Evolutionary conservation across 441 rosid species (phyloP).

Genomic region (Macaranga tanarius): DNA sequence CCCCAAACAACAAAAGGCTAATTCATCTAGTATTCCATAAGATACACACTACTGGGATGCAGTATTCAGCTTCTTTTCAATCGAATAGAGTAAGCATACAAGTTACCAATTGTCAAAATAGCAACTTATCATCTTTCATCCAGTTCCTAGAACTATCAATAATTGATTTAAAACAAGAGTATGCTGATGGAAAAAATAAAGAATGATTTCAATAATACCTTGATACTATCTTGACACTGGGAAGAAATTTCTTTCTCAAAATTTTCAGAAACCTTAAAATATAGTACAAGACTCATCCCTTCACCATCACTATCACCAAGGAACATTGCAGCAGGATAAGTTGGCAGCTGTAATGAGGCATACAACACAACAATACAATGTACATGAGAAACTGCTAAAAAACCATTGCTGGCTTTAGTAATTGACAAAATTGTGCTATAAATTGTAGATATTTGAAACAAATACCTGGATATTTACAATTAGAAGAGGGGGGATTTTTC

Average conservation of each 20-base stretch:
- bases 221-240: constrained; percentile 62
- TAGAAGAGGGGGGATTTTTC: constrained; percentile 70
- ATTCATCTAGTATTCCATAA: background rate
- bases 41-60: background rate
- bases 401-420: background rate
- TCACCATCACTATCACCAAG: constrained; percentile 85
- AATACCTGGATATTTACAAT: constrained; percentile 87
- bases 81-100: background rate
- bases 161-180: too few relatives aligned
- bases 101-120: background rate
- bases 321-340: constrained; percentile 91
- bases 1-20: background rate
- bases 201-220: constrained; percentile 37
- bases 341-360: constrained; percentile 63
- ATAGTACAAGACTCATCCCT: constrained; percentile 90
- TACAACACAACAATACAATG: constrained; percentile 12
- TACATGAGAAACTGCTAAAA: background rate
- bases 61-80: background rate
- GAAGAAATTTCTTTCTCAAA: constrained; percentile 56
- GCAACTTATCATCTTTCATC: too few relatives aligned
- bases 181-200: too few relatives aligned
- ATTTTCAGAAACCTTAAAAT: constrained; percentile 68
- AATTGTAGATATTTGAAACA: background rate
- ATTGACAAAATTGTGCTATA: background rate
- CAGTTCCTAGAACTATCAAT: too few relatives aligned